A percentile compares a stretch with the other conserved stretches of the same genome.
These are phyloP conservation scores for Pseudogymnoascus sp. DNA, from an alignment of 2,329 filamentous ascomycete genomes.

Conservation along the genomic window DNA sequence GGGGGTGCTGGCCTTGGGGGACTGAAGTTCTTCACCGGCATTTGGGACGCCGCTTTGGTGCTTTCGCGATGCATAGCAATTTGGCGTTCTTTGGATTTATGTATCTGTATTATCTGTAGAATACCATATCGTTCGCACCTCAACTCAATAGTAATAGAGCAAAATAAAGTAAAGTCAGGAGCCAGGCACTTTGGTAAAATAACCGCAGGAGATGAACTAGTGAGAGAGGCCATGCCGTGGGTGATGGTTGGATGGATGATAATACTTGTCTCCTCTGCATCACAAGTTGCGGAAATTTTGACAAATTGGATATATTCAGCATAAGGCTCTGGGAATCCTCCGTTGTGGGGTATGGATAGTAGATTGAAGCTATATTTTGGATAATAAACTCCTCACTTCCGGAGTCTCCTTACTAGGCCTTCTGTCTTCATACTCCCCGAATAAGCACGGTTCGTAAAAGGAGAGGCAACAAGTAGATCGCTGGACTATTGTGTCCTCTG, in stretches of 20 bases:
- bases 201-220: neutral
- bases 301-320: neutral
- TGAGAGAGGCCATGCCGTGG: neutral
- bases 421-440: neutral
- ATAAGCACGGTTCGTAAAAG: too few relatives aligned
- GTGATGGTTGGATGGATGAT: neutral
- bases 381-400: neutral
- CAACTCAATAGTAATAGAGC: neutral
- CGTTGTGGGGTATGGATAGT: neutral
- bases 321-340: neutral
- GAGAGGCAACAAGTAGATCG: neutral
- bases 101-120: neutral
- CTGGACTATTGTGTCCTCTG: constrained; percentile 7
- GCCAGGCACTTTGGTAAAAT: neutral
- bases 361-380: neutral
- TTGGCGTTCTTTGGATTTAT: neutral
- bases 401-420: neutral
- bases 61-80: neutral
- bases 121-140: constrained; percentile 7
- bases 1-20: neutral
- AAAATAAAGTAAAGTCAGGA: neutral
- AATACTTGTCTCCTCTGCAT: neutral
- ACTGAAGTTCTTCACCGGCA: neutral
- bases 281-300: neutral
- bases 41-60: neutral